Percentiles rank a stretch among this genome's conserved stretches.
Evolutionary conservation across 2,329 filamentous ascomycete genomes (phyloP).

Genomic region (Sporothrix schenckii): DNA sequence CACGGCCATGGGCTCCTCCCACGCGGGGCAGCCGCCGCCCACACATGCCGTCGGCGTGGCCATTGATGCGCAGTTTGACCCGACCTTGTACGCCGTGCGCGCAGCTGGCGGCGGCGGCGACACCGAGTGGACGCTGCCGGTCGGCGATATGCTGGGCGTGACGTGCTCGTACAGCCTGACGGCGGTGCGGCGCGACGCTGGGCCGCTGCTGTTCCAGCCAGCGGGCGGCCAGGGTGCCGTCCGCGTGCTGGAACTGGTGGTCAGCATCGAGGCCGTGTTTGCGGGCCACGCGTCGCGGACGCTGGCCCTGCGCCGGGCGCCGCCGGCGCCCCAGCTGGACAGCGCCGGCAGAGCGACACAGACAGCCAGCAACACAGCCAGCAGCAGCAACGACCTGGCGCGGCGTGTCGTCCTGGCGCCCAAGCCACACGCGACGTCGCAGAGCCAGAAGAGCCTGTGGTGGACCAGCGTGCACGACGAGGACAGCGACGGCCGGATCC

Average conservation of each 20-base stretch:
- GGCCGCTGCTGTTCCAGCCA: background rate
- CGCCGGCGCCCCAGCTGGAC: no score
- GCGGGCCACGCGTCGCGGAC: background rate
- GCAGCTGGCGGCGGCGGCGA: no score
- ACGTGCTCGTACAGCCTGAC: constrained; percentile 9
- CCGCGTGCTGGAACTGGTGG: background rate
- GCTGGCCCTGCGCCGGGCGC: background rate
- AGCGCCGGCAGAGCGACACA: no score
- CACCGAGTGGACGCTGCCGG: background rate
- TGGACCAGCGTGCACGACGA: background rate
- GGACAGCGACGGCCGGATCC: background rate
- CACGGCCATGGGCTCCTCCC: background rate
- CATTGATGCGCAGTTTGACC: background rate
- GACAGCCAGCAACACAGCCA: no score
- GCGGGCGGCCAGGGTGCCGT: background rate
- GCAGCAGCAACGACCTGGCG: no score
- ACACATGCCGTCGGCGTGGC: background rate
- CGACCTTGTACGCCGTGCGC: background rate
- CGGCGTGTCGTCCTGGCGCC: background rate
- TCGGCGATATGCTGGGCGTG: background rate
- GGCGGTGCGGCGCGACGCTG: background rate
- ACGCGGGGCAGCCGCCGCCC: background rate
- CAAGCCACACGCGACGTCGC: background rate
- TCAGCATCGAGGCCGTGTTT: background rate
- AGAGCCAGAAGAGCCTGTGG: background rate